A percentile compares a stretch with the other conserved stretches of the same genome.
Conservation (phyloP, 148 eudicot species). For the Suaeda aralocaspica region DNA sequence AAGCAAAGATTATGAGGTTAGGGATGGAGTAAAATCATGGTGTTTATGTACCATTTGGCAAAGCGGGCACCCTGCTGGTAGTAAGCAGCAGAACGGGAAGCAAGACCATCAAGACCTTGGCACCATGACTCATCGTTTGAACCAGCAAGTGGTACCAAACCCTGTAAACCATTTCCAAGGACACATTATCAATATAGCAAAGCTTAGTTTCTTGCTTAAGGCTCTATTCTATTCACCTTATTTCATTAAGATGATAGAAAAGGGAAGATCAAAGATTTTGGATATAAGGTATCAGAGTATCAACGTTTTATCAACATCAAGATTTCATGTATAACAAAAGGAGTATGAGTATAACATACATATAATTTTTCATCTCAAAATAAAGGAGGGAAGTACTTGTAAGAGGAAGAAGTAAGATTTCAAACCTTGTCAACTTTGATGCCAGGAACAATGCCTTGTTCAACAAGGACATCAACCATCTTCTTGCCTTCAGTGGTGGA, state of each 20-base stretch:
- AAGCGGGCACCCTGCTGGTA: constrained; percentile 96
- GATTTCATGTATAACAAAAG: too few relatives aligned
- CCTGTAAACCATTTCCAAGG: constrained; percentile 48
- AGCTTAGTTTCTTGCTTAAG: too few relatives aligned
- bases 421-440: constrained; percentile 88
- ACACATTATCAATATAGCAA: too few relatives aligned
- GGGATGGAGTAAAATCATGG: neutral
- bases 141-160: constrained; percentile 85
- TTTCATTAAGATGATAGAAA: too few relatives aligned
- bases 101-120: constrained; percentile 96
- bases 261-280: too few relatives aligned
- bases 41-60: constrained; percentile 86
- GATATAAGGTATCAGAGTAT: too few relatives aligned
- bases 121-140: constrained; percentile 90
- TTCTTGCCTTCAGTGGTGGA: constrained; percentile 76
- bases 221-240: too few relatives aligned
- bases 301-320: too few relatives aligned
- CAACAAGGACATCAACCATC: constrained; percentile 72
- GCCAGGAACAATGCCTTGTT: constrained; percentile 80
- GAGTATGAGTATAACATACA: too few relatives aligned
- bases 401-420: neutral
- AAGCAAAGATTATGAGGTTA: neutral
- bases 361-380: too few relatives aligned
- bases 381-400: neutral
- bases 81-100: constrained; percentile 88